Percentiles rank a stretch among this genome's conserved stretches.
Evolutionary conservation across 495 filamentous ascomycete species (phyloP).

Genomic region (Podospora conica): DNA sequence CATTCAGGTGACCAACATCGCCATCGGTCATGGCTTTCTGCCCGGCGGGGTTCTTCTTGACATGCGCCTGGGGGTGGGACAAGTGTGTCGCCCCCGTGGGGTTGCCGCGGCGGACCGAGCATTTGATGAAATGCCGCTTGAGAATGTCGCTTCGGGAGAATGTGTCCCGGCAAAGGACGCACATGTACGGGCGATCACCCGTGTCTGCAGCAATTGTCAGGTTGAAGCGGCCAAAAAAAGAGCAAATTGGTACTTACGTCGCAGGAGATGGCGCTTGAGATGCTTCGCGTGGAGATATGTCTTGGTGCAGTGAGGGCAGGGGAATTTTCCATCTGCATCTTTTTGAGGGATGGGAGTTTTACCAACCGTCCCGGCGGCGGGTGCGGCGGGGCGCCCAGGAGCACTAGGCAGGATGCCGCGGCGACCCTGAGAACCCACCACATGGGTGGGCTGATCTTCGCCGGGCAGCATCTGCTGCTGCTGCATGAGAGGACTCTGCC

Average conservation of each 20-base stretch:
- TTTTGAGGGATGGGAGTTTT: constrained; percentile 83
- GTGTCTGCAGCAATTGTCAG: constrained; percentile 56
- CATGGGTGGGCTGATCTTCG: constrained; percentile 67
- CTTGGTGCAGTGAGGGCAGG: constrained; percentile 94
- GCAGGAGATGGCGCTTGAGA: constrained; percentile 86
- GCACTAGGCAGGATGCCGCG: constrained; percentile 86
- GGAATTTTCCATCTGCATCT: constrained; percentile 93
- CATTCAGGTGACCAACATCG: constrained; percentile 48
- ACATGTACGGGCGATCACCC: constrained; percentile 94
- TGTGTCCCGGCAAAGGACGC: constrained; percentile 93
- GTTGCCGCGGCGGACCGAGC: constrained; percentile 89
- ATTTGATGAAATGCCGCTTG: constrained; percentile 98
- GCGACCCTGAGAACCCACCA: constrained; percentile 86
- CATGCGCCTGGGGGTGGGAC: constrained; percentile 80
- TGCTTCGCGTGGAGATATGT: constrained; percentile 97
- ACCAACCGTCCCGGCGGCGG: constrained; percentile 53
- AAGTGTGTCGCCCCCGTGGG: constrained; percentile 88
- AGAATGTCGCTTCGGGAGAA: constrained; percentile 97
- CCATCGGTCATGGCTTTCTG: constrained; percentile 47
- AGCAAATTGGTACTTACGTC: constrained; percentile 64
- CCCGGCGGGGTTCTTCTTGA: constrained; percentile 61
- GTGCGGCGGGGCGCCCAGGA: constrained; percentile 66
- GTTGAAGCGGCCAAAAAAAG: constrained; percentile 20
- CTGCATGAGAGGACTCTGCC: constrained; percentile 41
- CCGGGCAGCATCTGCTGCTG: constrained; percentile 40